Evolutionary conservation across 176 grass and related monocot genomes (phyloP).

Genomic region (Triticum turgidum): DNA sequence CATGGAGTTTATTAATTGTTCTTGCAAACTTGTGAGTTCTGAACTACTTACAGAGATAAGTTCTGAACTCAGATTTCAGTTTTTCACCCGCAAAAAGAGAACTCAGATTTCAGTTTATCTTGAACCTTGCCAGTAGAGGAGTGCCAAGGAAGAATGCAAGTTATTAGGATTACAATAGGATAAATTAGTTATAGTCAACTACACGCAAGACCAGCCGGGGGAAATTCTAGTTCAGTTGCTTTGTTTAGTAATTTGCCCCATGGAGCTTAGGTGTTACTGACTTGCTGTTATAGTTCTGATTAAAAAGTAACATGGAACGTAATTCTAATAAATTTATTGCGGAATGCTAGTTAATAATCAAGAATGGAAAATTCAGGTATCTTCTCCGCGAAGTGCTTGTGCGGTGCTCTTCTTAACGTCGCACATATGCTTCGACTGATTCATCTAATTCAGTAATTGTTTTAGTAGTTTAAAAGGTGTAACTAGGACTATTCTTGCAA

Average conservation of each 20-base stretch:
- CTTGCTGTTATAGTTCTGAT: neutral
- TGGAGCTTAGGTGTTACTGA: neutral
- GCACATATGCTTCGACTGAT: neutral
- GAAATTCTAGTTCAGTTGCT: neutral
- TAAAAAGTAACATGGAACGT: neutral
- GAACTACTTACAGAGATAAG: neutral
- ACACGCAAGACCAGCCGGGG: neutral
- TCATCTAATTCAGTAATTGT: neutral
- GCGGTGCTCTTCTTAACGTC: too few species aligned
- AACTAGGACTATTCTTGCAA: neutral
- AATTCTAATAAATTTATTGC: neutral
- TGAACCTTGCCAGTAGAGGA: neutral
- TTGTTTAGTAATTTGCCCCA: neutral
- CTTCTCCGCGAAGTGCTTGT: neutral
- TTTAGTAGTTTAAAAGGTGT: neutral
- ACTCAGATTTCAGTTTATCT: neutral
- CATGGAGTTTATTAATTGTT: neutral
- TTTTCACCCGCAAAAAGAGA: neutral
- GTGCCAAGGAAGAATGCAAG: neutral
- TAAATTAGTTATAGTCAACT: neutral
- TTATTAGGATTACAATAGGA: neutral
- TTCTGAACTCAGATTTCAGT: neutral
- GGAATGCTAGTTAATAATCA: neutral
- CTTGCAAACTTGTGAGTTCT: constrained; percentile 4
- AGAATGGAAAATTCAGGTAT: neutral